Evolutionary conservation across 371 early-diverging fungal species (phyloP).

Genomic region (Rhizopus microsporus): DNA sequence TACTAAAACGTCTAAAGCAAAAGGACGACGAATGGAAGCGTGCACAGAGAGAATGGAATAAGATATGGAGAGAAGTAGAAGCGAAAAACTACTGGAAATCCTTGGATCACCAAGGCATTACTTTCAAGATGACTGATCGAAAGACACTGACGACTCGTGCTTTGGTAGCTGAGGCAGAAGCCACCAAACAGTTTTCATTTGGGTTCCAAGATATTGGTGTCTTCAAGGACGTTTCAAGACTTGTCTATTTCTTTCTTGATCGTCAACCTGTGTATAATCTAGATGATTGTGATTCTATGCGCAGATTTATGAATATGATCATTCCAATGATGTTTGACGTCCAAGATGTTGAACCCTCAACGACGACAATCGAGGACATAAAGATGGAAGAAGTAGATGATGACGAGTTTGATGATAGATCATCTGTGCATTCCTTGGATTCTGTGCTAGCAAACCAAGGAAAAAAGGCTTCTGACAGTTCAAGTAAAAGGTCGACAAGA

Average conservation of each 20-base stretch:
- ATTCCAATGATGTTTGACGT: conserved; percentile 74
- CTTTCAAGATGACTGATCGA: conserved; percentile 86
- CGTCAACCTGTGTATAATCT: conserved; percentile 48
- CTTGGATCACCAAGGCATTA: conserved; percentile 91
- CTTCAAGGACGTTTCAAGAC: conserved; percentile 68
- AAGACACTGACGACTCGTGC: conserved; percentile 77
- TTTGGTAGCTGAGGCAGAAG: conserved; percentile 85
- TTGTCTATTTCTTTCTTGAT: conserved; percentile 59
- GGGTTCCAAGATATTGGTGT: conserved; percentile 58
- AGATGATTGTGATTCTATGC: conserved; percentile 72
- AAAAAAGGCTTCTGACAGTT: not conserved
- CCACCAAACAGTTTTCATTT: conserved; percentile 43
- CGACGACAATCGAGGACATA: conserved; percentile 32
- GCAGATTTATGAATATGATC: conserved; percentile 69
- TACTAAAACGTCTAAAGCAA: conserved; percentile 94
- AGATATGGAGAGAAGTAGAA: conserved; percentile 96
- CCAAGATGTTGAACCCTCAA: conserved; percentile 33
- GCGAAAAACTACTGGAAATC: conserved; percentile 96
- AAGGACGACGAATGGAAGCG: conserved; percentile 97
- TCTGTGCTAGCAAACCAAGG: conserved; percentile 7
- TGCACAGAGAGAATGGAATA: conserved; percentile 78
- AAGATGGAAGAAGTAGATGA: conserved; percentile 39
- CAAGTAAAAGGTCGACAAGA: conserved; percentile 2
- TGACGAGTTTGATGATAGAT: conserved; percentile 27
- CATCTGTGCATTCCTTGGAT: conserved; percentile 21